Evolutionary conservation across 139 green algal species (phyloP).

Genomic region (Chlorella vulgaris): DNA sequence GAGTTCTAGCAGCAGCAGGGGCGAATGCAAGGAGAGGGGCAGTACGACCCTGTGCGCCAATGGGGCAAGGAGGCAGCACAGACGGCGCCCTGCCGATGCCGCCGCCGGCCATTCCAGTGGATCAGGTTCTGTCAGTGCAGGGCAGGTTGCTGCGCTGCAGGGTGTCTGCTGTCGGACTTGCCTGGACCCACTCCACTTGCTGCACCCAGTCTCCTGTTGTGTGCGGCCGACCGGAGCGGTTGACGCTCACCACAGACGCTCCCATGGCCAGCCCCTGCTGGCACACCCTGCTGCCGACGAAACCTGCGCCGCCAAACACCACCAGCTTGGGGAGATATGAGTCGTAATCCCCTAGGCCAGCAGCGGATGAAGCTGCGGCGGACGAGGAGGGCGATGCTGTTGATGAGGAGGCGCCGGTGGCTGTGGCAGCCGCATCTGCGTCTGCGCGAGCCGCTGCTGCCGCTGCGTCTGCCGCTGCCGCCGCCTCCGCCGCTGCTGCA

Average conservation of each 20-base stretch:
- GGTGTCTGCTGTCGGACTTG: not conserved
- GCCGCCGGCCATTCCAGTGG: no score
- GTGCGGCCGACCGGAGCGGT: conserved; percentile 63
- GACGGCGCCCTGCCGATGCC: no score
- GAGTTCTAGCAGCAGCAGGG: no score
- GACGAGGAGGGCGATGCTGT: not conserved
- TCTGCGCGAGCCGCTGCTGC: not conserved
- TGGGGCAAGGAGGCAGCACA: no score
- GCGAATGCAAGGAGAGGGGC: no score
- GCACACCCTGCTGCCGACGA: conserved; percentile 84
- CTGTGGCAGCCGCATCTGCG: not conserved
- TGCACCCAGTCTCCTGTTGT: not conserved
- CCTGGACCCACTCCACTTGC: conserved; percentile 37
- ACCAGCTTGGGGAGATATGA: conserved; percentile 40
- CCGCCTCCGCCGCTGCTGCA: not conserved
- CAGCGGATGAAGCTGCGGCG: not conserved
- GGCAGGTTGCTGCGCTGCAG: no score
- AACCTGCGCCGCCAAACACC: conserved; percentile 91
- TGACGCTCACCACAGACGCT: conserved; percentile 75
- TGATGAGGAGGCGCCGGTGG: not conserved
- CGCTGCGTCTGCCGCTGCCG: not conserved
- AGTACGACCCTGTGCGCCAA: no score
- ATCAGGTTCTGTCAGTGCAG: no score
- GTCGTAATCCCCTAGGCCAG: conserved; percentile 4
- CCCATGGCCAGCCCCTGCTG: conserved; percentile 72